Evolutionary conservation across 352 stramenopile species (phyloP).

Genomic region (Phytophthora fragariaefolia): DNA sequence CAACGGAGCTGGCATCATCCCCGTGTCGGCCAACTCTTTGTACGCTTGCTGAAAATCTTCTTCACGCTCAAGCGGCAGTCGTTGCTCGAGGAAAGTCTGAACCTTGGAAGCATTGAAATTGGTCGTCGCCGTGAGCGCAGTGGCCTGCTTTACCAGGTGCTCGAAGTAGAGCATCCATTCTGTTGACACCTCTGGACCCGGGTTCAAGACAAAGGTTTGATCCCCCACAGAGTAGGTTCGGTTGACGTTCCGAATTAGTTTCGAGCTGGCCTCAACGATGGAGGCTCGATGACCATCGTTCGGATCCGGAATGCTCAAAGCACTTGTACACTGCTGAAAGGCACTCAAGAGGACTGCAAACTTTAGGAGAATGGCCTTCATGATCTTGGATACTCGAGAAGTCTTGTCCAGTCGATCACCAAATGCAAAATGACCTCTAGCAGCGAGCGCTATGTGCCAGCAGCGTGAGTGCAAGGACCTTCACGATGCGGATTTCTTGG

Average conservation of each 20-base stretch:
- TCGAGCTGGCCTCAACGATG: constrained; percentile 26
- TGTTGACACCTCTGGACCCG: constrained; percentile 25
- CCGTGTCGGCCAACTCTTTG: constrained; percentile 26
- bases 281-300: constrained; percentile 35
- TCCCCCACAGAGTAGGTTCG: constrained; percentile 34
- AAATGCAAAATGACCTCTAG: constrained; percentile 24
- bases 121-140: constrained; percentile 26
- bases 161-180: constrained; percentile 41
- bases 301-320: constrained; percentile 28
- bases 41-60: constrained; percentile 31
- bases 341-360: not conserved
- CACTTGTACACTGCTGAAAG: constrained; percentile 3
- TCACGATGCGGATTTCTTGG: constrained; percentile 20
- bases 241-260: constrained; percentile 40
- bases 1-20: constrained; percentile 29
- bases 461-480: not conserved
- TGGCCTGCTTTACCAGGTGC: constrained; percentile 28
- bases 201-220: constrained; percentile 31
- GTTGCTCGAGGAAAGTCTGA: constrained; percentile 25
- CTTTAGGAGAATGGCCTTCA: constrained; percentile 11
- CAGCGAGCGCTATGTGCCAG: not conserved
- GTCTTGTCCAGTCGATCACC: constrained; percentile 2
- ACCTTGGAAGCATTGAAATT: constrained; percentile 36
- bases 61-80: constrained; percentile 14
- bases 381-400: not conserved